These are phyloP conservation scores for Nitzschia palea DNA, from an alignment of 108 stramenopile genomes.

Conservation along the genomic window DNA sequence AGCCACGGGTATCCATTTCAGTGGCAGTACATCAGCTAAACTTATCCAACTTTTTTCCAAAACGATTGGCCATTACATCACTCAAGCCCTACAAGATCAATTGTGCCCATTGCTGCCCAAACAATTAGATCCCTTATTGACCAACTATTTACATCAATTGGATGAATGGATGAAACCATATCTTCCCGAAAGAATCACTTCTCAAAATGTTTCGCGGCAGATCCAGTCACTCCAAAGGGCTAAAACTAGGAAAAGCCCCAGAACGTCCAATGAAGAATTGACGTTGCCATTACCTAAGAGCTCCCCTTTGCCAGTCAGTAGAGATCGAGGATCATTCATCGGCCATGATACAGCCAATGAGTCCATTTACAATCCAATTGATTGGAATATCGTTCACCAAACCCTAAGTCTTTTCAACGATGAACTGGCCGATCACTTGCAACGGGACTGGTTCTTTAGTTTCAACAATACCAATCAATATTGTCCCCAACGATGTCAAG, in stretches of 20 bases:
- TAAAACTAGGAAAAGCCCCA: no score
- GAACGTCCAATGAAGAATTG: no score
- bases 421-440: conserved; percentile 27
- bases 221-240: no score
- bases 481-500: conserved; percentile 37
- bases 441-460: conserved; percentile 29
- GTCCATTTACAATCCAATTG: not conserved
- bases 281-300: no score
- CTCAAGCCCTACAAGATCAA: conserved; percentile 43
- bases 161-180: conserved; percentile 27
- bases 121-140: conserved; percentile 31
- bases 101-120: conserved; percentile 43
- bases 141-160: conserved; percentile 16
- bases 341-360: not conserved
- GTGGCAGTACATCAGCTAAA: conserved; percentile 62
- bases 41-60: conserved; percentile 63
- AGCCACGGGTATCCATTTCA: conserved; percentile 46
- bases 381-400: conserved; percentile 11
- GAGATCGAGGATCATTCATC: no score
- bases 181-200: conserved; percentile 4
- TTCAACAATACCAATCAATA: not conserved
- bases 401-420: conserved; percentile 21
- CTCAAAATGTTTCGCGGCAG: no score
- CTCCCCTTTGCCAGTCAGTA: no score
- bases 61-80: conserved; percentile 46